A percentile compares a stretch with the other conserved stretches of the same genome.
Evolutionary conservation across 2,329 filamentous ascomycete genomes (phyloP).

Genomic region (Paecilomyces dactylethromorphus): DNA sequence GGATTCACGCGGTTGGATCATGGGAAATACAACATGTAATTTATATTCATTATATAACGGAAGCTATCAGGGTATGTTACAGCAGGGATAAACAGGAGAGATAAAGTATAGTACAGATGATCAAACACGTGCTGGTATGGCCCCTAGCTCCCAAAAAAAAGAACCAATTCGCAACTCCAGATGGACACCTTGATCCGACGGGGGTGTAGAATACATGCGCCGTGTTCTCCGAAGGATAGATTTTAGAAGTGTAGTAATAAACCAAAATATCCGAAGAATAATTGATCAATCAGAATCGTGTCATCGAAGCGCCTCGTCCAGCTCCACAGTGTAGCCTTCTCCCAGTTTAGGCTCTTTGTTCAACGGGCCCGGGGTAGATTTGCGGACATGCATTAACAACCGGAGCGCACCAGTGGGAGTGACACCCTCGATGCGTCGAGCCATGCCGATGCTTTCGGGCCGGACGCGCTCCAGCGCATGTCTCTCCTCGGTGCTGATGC

Average conservation of each 20-base stretch:
- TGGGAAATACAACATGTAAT: not conserved
- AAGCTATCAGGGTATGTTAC: not conserved
- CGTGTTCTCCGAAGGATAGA: not conserved
- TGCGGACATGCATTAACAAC: slow-evolving; percentile 37
- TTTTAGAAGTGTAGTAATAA: not conserved
- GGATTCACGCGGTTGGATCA: no score
- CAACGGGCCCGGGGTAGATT: not conserved
- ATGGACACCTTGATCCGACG: not conserved
- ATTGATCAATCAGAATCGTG: not conserved
- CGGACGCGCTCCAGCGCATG: slow-evolving; percentile 60
- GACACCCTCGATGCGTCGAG: slow-evolving; percentile 74
- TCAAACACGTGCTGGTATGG: not conserved
- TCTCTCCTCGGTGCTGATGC: slow-evolving; percentile 74
- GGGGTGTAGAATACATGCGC: not conserved
- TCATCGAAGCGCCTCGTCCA: not conserved
- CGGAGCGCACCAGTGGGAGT: slow-evolving; percentile 40
- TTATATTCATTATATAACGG: not conserved
- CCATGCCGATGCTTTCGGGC: slow-evolving; percentile 84
- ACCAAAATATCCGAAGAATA: not conserved
- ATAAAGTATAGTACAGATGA: not conserved
- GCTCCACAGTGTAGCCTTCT: not conserved
- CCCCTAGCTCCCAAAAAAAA: no score
- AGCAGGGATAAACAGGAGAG: not conserved
- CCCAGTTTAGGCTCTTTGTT: not conserved
- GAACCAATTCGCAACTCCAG: not conserved